phyloP scores from a whole-genome alignment of 176 grass and related monocot genomes.

The Musa beccarii region DNA sequence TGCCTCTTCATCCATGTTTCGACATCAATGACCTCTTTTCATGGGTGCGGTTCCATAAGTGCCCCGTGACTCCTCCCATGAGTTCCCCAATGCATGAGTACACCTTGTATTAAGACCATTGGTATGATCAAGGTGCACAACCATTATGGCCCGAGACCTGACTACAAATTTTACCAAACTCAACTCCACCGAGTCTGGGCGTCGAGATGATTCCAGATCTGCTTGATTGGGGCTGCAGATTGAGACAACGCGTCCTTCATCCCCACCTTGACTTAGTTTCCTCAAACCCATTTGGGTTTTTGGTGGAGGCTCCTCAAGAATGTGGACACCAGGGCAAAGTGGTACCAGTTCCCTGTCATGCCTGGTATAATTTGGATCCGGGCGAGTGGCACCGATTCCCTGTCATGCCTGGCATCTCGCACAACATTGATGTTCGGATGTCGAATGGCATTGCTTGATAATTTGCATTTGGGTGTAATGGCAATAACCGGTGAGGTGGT shows the following conservation, averaged over 20 bases:
- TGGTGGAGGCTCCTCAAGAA: conserved; percentile 29
- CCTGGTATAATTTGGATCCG: too few relatives aligned
- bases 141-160: conserved; percentile 27
- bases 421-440: conserved; percentile 28
- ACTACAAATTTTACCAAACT: conserved; percentile 49
- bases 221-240: conserved; percentile 49
- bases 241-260: conserved; percentile 42
- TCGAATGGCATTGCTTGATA: conserved; percentile 12
- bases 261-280: conserved; percentile 43
- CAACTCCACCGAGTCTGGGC: conserved; percentile 35
- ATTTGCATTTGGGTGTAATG: conserved; percentile 37
- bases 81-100: conserved; percentile 32
- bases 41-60: conserved; percentile 29
- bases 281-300: conserved; percentile 35
- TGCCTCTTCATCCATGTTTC: conserved; percentile 53
- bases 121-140: conserved; percentile 29
- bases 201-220: conserved; percentile 24
- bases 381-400: conserved; percentile 25
- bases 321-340: conserved; percentile 33
- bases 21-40: conserved; percentile 46
- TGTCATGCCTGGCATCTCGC: neutral
- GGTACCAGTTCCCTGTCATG: conserved; percentile 25
- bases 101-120: conserved; percentile 26
- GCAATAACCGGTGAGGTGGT: conserved; percentile 24
- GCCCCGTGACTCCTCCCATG: conserved; percentile 54